Conservation (phyloP, 441 rosid genomes). For the Lagerstroemia fauriei region DNA sequence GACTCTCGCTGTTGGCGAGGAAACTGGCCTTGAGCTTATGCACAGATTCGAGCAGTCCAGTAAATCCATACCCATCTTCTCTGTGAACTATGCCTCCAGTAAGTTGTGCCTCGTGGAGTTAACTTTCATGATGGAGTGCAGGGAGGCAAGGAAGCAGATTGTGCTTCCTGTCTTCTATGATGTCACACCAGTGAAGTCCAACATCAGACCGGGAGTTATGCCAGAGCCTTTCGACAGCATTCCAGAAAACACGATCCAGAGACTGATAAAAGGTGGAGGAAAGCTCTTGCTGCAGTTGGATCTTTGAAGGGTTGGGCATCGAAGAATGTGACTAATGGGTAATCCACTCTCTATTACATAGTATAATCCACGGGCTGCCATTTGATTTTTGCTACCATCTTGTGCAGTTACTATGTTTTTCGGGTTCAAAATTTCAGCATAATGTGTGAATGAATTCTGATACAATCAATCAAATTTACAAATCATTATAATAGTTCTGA, state of each 20-base stretch:
- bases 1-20: background rate
- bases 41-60: background rate
- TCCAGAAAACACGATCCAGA: background rate
- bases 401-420: background rate
- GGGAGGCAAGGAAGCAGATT: background rate
- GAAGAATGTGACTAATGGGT: background rate
- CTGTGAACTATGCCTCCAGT: constrained; percentile 1
- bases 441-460: too few species aligned
- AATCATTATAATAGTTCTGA: too few species aligned
- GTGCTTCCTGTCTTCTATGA: constrained; percentile 7
- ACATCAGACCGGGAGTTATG: background rate
- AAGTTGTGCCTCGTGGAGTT: constrained; percentile 8
- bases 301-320: background rate
- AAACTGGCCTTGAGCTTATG: constrained; percentile 1
- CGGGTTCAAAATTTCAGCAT: too few species aligned
- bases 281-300: background rate
- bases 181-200: background rate
- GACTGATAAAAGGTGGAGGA: background rate
- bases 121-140: constrained; percentile 4
- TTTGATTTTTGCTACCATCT: background rate
- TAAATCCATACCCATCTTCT: constrained; percentile 1
- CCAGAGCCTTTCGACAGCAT: background rate
- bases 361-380: background rate
- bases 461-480: too few species aligned
- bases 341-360: background rate